phyloP scores from a whole-genome alignment of 2,329 filamentous ascomycete genomes.

The Sporothrix pallida region DNA sequence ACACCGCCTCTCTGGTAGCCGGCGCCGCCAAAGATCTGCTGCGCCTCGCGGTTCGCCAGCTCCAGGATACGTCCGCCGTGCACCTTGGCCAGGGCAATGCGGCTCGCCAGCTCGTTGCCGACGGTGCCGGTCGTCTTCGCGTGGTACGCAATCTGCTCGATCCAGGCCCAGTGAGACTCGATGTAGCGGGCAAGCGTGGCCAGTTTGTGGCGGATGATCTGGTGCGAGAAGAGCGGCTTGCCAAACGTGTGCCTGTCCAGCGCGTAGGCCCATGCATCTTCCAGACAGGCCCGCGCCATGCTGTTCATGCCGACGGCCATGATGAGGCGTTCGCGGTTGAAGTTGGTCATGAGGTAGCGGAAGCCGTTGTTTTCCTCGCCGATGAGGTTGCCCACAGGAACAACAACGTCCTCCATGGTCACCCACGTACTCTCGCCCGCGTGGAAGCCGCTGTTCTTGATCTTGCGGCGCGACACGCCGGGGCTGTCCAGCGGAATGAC shows the following conservation, averaged over 20 bases:
- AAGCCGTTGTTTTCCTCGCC: constrained; percentile 63
- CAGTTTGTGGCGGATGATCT: constrained; percentile 65
- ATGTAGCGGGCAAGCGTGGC: constrained; percentile 64
- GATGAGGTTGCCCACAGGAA: constrained; percentile 59
- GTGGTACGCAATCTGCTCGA: constrained; percentile 66
- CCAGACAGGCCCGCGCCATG: constrained; percentile 61
- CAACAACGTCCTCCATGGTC: constrained; percentile 60
- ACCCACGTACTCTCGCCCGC: constrained; percentile 65
- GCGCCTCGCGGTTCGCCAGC: constrained; percentile 57
- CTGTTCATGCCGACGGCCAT: constrained; percentile 63
- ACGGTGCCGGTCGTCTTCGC: constrained; percentile 46
- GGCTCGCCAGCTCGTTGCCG: constrained; percentile 45
- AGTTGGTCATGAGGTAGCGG: constrained; percentile 64
- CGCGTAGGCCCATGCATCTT: constrained; percentile 59
- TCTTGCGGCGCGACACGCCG: constrained; percentile 60
- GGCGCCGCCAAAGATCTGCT: constrained; percentile 60
- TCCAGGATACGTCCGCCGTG: constrained; percentile 57
- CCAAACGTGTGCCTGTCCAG: constrained; percentile 63
- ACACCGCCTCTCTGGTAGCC: constrained; percentile 56
- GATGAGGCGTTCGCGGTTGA: constrained; percentile 64
- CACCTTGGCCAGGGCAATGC: constrained; percentile 51
- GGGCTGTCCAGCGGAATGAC: constrained; percentile 58
- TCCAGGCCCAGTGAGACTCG: constrained; percentile 66
- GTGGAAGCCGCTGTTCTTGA: constrained; percentile 70
- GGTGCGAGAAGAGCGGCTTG: constrained; percentile 60